Base-by-base conservation (phyloP, 805 yeast genomes). In the Yamadazyma takamatsuzukensis region DNA sequence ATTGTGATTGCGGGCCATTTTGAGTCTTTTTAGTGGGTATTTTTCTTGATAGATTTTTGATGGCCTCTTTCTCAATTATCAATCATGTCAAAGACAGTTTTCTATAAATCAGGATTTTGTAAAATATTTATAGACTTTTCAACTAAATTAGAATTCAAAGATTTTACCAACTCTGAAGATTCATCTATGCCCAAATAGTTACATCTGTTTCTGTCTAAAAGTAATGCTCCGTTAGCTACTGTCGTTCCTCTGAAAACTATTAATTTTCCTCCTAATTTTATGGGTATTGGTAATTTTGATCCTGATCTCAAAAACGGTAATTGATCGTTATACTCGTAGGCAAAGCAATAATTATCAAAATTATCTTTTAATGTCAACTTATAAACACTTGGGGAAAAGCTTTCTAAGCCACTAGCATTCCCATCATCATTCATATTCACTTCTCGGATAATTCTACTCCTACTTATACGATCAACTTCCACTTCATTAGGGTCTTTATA, bases 361-460 rank as follows among this genome's bases (percentile, higher is more conserved):
- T 59, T 49, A 42, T 79, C 87, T 47, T 74, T 79, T 18, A 83
- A 50, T 0, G 79, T 70, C 14, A 83, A 53, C 42, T 79, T 80
- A 49, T 61, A 80, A 3, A 43, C 34, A 30, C 36, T 32, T 6
- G 29, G 33, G 9, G 15, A 12, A 44, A 54, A 14, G 17, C 10
- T 27, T n/a, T n/a, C n/a, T n/a, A n/a, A n/a, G n/a, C n/a, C n/a
- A n/a, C n/a, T n/a, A 4, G 19, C 15, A 6, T 30, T 21, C 5
- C 56, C 60, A 15, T 55, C 70, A 5, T 73, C 78, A 25, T 35
- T 25, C 26, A 71, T 47, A 42, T 75, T 59, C 2, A 80, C 70
- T 18, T 74, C 72, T 14, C 76, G 56, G 18, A 76, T 68, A 11
- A 77, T 56, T 25, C 51, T 50, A 10, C 48, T 41, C 27, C 43